Conservation (phyloP, 768 basidiomycete genomes). For the Tylopilus vinaceipallidus region DNA sequence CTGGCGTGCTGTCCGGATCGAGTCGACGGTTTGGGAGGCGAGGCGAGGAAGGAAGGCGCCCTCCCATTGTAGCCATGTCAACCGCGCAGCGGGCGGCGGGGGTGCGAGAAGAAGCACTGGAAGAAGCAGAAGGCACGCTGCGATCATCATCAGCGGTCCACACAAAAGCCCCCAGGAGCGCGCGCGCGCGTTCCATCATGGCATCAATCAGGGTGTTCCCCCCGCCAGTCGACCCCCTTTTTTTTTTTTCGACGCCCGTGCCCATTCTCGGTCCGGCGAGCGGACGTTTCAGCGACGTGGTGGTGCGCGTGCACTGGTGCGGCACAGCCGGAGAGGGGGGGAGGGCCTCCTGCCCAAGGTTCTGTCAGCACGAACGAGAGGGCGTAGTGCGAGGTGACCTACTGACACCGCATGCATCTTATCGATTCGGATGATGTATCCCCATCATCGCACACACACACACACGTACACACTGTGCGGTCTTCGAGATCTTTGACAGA, state of each 20-base stretch:
- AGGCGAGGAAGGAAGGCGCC: not conserved
- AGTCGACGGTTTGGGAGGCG: not conserved
- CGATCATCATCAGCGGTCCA: too few relatives aligned
- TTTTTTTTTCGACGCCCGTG: slow-evolving; percentile 2
- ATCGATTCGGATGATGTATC: slow-evolving; percentile 20
- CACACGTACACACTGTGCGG: too few relatives aligned
- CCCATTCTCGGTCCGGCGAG: slow-evolving; percentile 8
- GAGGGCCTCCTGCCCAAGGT: not conserved
- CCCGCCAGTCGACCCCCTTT: slow-evolving; percentile 1
- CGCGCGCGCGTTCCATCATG: too few relatives aligned
- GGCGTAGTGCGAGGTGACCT: not conserved
- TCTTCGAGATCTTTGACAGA: slow-evolving; percentile 14
- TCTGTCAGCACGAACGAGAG: not conserved
- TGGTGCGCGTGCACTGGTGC: not conserved
- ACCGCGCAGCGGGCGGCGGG: slow-evolving; percentile 2
- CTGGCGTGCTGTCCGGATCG: not conserved
- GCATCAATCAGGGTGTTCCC: not conserved
- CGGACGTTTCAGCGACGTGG: too few relatives aligned
- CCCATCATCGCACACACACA: slow-evolving; percentile 2
- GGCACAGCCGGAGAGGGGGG: not conserved
- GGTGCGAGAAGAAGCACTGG: slow-evolving; percentile 3
- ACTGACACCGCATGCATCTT: slow-evolving; percentile 20
- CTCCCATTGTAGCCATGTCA: slow-evolving; percentile 21
- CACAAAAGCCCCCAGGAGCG: slow-evolving; percentile 9
- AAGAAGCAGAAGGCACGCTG: too few relatives aligned